phyloP scores from a whole-genome alignment of 1,284 basidiomycete species.

The Paramarasmius palmivorus region DNA sequence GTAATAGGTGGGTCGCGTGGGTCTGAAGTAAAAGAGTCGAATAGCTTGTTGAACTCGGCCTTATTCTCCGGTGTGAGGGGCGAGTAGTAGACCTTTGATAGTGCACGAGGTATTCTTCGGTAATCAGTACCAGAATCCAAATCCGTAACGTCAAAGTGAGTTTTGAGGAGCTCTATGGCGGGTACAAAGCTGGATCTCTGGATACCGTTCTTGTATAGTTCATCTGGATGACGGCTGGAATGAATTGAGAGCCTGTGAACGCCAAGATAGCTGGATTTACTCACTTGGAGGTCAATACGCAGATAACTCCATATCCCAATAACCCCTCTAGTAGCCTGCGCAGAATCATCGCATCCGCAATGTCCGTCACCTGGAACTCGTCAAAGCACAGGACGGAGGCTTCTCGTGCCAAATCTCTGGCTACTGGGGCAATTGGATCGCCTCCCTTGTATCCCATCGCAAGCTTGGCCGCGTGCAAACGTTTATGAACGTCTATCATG shows the following conservation, averaged over 20 bases:
- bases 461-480: slow-evolving; percentile 79
- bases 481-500: slow-evolving; percentile 98
- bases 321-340: slow-evolving; percentile 86
- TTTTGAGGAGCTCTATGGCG: slow-evolving; percentile 92
- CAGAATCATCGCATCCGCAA: slow-evolving; percentile 98
- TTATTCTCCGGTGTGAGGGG: slow-evolving; percentile 71
- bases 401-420: slow-evolving; percentile 85
- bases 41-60: slow-evolving; percentile 81
- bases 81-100: slow-evolving; percentile 91
- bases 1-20: slow-evolving; percentile 58
- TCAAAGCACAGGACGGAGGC: slow-evolving; percentile 93
- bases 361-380: slow-evolving; percentile 99
- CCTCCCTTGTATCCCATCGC: slow-evolving; percentile 69
- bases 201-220: slow-evolving; percentile 98
- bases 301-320: slow-evolving; percentile 88
- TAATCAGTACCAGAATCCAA: slow-evolving; percentile 96
- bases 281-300: slow-evolving; percentile 96
- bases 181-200: slow-evolving; percentile 97
- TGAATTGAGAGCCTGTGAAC: neutral
- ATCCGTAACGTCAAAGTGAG: slow-evolving; percentile 84
- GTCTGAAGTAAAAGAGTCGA: slow-evolving; percentile 66
- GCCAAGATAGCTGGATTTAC: slow-evolving; percentile 5
- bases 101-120: slow-evolving; percentile 84
- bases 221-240: slow-evolving; percentile 92
- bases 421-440: slow-evolving; percentile 89